Conservation (phyloP, 83 land plant genomes). For the Thuja plicata region DNA sequence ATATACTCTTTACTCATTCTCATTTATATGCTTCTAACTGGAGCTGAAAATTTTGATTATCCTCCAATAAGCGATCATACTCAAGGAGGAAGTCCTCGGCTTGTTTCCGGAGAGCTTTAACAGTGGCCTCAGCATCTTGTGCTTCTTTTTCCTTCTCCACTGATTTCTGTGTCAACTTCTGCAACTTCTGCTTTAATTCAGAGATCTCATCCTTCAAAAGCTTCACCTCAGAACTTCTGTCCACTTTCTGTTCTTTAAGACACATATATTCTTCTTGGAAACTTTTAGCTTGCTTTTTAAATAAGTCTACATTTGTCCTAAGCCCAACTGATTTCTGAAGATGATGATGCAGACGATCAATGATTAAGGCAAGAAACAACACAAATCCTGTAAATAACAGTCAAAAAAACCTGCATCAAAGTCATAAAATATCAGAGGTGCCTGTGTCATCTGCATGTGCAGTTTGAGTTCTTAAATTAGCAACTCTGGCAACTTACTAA, state of each 20-base stretch:
- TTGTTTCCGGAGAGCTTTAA: constrained; percentile 73
- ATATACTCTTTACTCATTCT: background rate
- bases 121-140: constrained; percentile 62
- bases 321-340: constrained; percentile 34
- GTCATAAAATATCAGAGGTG: background rate
- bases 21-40: constrained; percentile 29
- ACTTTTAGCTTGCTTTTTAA: constrained; percentile 45
- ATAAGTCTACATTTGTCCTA: constrained; percentile 25
- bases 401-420: background rate
- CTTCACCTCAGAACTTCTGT: constrained; percentile 30
- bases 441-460: background rate
- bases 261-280: constrained; percentile 43
- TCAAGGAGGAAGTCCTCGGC: constrained; percentile 82
- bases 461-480: background rate
- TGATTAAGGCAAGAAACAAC: constrained; percentile 59
- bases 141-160: constrained; percentile 57
- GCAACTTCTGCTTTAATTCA: constrained; percentile 41
- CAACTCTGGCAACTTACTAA: background rate
- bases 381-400: constrained; percentile 50
- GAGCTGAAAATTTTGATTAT: constrained; percentile 74
- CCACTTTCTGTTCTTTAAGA: constrained; percentile 51
- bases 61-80: constrained; percentile 81
- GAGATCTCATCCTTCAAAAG: constrained; percentile 51
- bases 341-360: constrained; percentile 66
- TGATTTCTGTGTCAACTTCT: constrained; percentile 50